These are phyloP conservation scores for Dactylorhiza incarnata DNA, from an alignment of 106 monocot genomes.

Conservation along the genomic window DNA sequence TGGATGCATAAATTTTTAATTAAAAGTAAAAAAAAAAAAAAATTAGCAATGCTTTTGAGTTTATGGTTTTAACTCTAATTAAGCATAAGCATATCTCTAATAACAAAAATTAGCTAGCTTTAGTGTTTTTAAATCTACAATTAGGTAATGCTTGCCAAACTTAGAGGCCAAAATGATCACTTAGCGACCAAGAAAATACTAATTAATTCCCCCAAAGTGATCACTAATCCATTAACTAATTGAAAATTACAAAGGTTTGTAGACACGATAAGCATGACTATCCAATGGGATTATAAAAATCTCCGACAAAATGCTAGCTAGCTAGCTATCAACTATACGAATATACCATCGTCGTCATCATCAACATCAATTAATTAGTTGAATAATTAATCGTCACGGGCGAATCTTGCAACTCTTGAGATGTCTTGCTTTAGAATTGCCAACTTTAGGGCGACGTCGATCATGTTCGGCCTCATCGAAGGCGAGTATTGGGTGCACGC, in stretches of 20 bases:
- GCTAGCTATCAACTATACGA: background rate
- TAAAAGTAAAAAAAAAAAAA: too few relatives aligned
- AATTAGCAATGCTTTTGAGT: too few relatives aligned
- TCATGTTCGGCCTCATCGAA: conserved; percentile 42
- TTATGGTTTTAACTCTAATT: too few relatives aligned
- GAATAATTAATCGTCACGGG: background rate
- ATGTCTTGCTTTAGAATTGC: conserved; percentile 35
- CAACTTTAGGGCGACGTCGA: conserved; percentile 48
- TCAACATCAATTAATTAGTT: background rate
- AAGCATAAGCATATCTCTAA: too few relatives aligned
- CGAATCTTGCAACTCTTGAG: conserved; percentile 3
- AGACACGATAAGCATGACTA: background rate
- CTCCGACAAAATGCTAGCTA: background rate
- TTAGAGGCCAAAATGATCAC: background rate
- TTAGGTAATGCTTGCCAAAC: too few relatives aligned
- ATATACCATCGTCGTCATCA: background rate
- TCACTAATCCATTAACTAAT: background rate
- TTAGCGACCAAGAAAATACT: background rate
- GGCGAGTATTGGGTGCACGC: conserved; percentile 32
- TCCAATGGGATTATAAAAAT: background rate
- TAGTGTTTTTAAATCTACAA: too few relatives aligned
- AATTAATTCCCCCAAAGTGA: background rate
- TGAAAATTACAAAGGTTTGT: background rate
- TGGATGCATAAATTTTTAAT: too few relatives aligned
- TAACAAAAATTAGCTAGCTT: too few relatives aligned